Conservation (phyloP, 257 asterid genomes). For the Agastache rugosa region DNA sequence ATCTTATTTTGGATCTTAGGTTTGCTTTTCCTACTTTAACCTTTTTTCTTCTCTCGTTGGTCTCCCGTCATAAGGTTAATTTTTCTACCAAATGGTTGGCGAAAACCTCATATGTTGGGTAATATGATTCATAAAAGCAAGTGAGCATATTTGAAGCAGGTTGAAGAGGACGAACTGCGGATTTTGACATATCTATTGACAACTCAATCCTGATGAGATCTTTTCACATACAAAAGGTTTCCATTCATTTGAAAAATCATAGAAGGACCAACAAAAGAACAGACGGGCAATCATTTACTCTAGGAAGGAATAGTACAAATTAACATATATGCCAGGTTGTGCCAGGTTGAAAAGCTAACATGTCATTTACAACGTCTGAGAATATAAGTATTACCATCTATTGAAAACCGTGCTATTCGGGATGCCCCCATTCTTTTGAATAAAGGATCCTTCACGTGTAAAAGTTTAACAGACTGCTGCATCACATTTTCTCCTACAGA, state of each 20-base stretch:
- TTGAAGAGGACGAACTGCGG: constrained; percentile 9
- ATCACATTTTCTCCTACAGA: constrained; percentile 80
- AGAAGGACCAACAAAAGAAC: background rate
- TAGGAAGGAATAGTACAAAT: constrained; percentile 16
- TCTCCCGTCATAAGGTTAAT: constrained; percentile 5
- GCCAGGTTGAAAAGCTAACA: constrained; percentile 6
- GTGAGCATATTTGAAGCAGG: constrained; percentile 21
- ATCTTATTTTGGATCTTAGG: background rate
- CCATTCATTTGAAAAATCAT: constrained; percentile 14
- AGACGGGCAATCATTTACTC: constrained; percentile 4
- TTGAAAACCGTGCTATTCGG: constrained; percentile 89
- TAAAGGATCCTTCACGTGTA: constrained; percentile 92
- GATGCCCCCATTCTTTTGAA: constrained; percentile 99
- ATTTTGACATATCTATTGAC: constrained; percentile 10
- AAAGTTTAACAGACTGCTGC: constrained; percentile 87
- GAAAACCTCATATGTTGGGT: constrained; percentile 22
- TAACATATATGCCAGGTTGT: constrained; percentile 1
- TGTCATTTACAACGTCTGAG: constrained; percentile 15
- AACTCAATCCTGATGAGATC: background rate
- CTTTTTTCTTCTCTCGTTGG: background rate
- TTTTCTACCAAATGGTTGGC: background rate
- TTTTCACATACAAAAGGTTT: background rate
- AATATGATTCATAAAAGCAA: constrained; percentile 7
- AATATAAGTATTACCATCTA: constrained; percentile 68
- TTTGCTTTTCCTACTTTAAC: background rate